Evolutionary conservation across 2,329 filamentous ascomycete genomes (phyloP), one percentile per base, ranked within the genome.

Genomic region (Exophiala xenobiotica): DNA sequence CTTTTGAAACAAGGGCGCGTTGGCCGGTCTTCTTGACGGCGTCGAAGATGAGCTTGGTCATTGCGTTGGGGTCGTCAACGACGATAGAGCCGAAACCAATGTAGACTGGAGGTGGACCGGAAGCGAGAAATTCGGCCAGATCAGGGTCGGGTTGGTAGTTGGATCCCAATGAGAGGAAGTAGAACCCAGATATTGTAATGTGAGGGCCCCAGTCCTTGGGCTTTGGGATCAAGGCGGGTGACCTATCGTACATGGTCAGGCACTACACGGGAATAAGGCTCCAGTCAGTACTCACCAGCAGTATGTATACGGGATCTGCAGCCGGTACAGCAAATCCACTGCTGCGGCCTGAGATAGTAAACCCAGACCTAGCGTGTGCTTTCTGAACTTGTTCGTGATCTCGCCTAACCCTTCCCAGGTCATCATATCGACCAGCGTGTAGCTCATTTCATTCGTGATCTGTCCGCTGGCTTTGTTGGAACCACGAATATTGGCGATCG

Each of bases 11-110:
- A 1, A 83, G 70, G 1, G 76, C 78, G 18, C 80, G 71, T 4
- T 72, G 70, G 3, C 78, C 78, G 8, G 71, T 68, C 39, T 64
- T 65, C 16, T 64, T 61, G 1, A 80, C 70, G 1, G 78, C 76
- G n/a, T 73, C 67, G 2, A 80, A 68, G 0, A 81, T 70, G 8
- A 68, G 72, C 2, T 67, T 60, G 0, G 73, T 77, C 3, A 80
- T 59, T 6, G 53, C 62, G 9, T 71, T 60, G 0, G 78, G 73
- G 23, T 80, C 67, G 16, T 79, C 76, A 2, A 81, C 69, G 0
- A 81, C 78, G 39, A 82, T 81, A 26, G 73, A 78, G 3, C 79
- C 78, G 56, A 81, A 81, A 0, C 79, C 78, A 27, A 82, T 77
- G 46, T 81, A 81, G 0, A 81, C 62, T 0, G 79, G 78, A 4